These are phyloP conservation scores for Daldinia eschscholtzii DNA, from an alignment of 2,329 filamentous ascomycete genomes.

Conservation along the genomic window DNA sequence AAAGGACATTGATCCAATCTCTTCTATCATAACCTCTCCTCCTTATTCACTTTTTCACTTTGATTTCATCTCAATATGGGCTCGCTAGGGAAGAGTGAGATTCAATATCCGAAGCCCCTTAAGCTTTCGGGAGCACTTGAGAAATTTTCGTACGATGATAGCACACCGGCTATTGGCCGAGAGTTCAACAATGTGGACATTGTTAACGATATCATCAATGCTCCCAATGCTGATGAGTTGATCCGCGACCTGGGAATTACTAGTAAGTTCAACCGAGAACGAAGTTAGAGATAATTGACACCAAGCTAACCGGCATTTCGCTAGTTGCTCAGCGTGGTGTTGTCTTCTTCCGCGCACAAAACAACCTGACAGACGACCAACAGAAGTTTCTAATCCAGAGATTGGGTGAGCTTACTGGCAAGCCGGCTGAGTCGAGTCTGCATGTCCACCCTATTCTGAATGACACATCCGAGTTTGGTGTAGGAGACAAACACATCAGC, in stretches of 20 bases:
- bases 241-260: conserved; percentile 72
- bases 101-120: conserved; percentile 45
- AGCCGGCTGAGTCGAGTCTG: conserved; percentile 67
- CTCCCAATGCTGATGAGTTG: conserved; percentile 65
- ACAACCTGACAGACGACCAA: conserved; percentile 67
- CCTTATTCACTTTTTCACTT: background rate
- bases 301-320: background rate
- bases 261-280: conserved; percentile 54
- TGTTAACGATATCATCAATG: conserved; percentile 65
- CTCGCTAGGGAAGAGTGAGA: conserved; percentile 12
- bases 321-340: conserved; percentile 73
- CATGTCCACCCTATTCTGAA: conserved; percentile 73
- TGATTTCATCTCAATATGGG: background rate
- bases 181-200: conserved; percentile 66
- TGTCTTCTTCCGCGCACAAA: conserved; percentile 73
- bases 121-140: conserved; percentile 57
- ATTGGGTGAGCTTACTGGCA: conserved; percentile 70
- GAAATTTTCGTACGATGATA: conserved; percentile 60
- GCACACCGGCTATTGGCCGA: conserved; percentile 67
- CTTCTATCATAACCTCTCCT: background rate
- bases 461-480: conserved; percentile 64
- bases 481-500: conserved; percentile 67
- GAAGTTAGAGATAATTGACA: background rate
- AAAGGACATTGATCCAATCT: background rate
- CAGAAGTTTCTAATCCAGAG: conserved; percentile 71